A percentile compares a stretch with the other conserved stretches of the same genome.
Evolutionary conservation across 257 asterid species (phyloP).

Genomic region (Plantago ovata): DNA sequence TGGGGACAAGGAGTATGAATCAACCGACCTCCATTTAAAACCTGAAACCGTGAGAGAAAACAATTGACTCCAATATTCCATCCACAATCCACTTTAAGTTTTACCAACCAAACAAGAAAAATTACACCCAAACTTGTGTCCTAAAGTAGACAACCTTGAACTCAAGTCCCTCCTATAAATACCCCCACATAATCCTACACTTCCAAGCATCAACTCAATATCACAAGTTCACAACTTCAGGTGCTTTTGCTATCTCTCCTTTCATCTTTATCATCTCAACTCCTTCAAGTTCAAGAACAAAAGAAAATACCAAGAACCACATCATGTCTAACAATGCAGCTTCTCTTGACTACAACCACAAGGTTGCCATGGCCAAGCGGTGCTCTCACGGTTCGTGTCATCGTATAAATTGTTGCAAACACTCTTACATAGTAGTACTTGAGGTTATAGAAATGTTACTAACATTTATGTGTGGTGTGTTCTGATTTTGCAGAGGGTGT

Average conservation of each 20-base stretch:
- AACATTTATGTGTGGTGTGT: neutral
- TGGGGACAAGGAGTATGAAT: too few species aligned
- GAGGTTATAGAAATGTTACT: neutral
- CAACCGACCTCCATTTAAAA: too few species aligned
- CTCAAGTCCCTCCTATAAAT: neutral
- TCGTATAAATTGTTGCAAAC: neutral
- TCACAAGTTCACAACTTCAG: neutral
- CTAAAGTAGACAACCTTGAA: neutral
- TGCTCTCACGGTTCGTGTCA: conserved; percentile 54
- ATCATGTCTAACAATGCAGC: conserved; percentile 38
- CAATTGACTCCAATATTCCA: neutral
- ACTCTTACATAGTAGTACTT: neutral
- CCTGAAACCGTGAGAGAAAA: neutral
- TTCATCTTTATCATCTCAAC: neutral
- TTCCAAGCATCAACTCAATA: neutral
- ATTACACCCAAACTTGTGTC: too few species aligned
- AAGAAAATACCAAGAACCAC: neutral
- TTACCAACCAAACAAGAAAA: neutral
- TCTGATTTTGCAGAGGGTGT: conserved; percentile 58
- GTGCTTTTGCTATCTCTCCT: too few species aligned
- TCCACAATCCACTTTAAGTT: neutral
- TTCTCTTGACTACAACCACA: conserved; percentile 46
- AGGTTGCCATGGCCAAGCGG: conserved; percentile 68
- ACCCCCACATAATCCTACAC: neutral
- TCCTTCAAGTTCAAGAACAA: neutral